phyloP scores from a whole-genome alignment of 2,329 filamentous ascomycete genomes.

The Colletotrichum camelliae region DNA sequence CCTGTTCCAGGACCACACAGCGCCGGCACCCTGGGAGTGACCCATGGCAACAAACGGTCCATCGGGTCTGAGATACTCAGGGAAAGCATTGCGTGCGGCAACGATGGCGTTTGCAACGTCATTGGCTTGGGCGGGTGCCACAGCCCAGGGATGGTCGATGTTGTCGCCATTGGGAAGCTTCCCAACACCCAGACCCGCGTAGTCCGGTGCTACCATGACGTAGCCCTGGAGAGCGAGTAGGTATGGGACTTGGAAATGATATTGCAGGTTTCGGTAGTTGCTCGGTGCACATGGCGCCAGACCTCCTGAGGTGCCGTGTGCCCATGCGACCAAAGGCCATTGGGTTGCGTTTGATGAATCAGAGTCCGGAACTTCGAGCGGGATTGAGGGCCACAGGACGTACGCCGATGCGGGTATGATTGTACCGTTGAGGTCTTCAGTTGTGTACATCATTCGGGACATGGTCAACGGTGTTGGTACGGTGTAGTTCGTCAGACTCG shows the following conservation, averaged over 20 bases:
- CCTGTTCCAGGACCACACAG: neutral
- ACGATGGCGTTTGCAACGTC: neutral
- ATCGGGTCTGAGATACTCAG: neutral
- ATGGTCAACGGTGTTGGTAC: neutral
- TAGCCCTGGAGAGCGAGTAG: neutral
- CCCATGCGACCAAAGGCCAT: neutral
- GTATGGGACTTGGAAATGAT: neutral
- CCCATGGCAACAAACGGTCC: neutral
- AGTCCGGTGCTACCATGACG: neutral
- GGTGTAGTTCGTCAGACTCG: neutral
- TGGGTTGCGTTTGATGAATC: neutral
- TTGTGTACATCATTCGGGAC: neutral
- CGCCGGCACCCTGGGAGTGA: neutral
- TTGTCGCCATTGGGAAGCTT: neutral
- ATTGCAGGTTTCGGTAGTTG: neutral
- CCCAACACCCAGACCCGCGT: neutral
- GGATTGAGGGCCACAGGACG: neutral
- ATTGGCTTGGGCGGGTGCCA: neutral
- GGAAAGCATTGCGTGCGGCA: neutral
- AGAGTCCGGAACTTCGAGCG: neutral
- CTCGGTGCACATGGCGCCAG: neutral
- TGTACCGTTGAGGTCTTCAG: neutral
- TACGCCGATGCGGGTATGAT: neutral
- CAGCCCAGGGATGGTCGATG: neutral
- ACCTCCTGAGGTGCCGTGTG: neutral